These are phyloP conservation scores for Phytopythium chamaehyphon DNA, from an alignment of 352 stramenopile genomes.

Conservation along the genomic window DNA sequence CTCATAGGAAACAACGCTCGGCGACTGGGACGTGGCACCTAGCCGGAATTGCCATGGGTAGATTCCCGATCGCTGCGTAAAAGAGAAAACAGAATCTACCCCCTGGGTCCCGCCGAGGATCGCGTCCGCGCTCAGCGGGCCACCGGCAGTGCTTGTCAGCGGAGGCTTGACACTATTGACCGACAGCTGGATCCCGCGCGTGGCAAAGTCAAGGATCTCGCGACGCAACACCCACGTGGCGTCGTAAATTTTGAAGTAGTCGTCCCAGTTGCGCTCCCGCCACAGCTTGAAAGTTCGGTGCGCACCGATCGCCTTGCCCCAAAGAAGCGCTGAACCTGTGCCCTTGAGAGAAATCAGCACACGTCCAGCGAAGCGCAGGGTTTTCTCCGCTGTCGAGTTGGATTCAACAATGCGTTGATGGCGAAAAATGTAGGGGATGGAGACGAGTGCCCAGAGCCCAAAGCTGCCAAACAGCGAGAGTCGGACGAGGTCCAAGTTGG, in stretches of 20 bases:
- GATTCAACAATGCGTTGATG: conserved; percentile 42
- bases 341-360: conserved; percentile 66
- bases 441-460: conserved; percentile 61
- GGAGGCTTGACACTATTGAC: conserved; percentile 31
- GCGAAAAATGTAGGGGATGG: conserved; percentile 65
- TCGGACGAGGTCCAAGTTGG: conserved; percentile 75
- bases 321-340: conserved; percentile 59
- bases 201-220: conserved; percentile 83
- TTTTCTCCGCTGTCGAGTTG: conserved; percentile 57
- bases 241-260: conserved; percentile 84
- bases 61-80: conserved; percentile 58
- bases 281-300: conserved; percentile 67
- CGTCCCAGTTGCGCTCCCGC: conserved; percentile 78
- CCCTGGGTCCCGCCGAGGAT: conserved; percentile 9
- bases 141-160: conserved; percentile 12
- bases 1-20: conserved; percentile 66
- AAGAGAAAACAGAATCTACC: conserved; percentile 56
- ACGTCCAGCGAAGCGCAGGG: conserved; percentile 61
- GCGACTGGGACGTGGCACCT: conserved; percentile 36
- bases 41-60: conserved; percentile 60
- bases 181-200: conserved; percentile 69
- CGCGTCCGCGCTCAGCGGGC: not conserved
- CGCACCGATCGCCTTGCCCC: conserved; percentile 60
- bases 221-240: conserved; percentile 79
- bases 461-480: conserved; percentile 75